Conservation (phyloP, 768 basidiomycete genomes). For the Cystobasidium ongulense region DNA sequence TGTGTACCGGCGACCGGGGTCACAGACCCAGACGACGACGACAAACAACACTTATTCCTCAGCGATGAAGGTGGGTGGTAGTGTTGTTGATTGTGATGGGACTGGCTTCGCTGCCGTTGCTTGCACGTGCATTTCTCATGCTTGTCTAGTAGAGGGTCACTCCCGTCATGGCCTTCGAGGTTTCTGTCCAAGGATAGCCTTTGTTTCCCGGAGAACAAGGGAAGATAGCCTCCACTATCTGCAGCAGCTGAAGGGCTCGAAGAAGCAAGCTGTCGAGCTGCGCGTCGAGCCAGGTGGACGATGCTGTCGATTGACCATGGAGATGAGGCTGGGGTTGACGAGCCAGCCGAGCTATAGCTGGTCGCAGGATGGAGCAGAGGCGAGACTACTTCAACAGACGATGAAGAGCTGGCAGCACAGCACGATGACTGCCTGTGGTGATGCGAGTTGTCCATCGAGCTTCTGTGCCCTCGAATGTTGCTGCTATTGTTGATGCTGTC, state of each 20-base stretch:
- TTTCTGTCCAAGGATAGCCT: background rate
- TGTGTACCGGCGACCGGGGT: background rate
- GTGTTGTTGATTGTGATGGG: background rate
- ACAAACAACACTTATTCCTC: background rate
- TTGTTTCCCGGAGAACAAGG: background rate
- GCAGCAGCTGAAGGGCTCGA: too few species aligned
- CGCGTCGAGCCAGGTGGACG: background rate
- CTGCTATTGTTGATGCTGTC: background rate
- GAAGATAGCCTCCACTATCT: background rate
- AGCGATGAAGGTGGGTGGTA: background rate
- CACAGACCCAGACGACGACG: background rate
- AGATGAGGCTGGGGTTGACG: background rate
- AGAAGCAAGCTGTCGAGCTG: background rate
- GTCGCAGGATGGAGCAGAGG: background rate
- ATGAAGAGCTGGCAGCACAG: background rate
- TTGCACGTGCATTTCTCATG: background rate
- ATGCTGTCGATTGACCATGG: background rate
- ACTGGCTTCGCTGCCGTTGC: background rate
- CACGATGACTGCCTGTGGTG: background rate
- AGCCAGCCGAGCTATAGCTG: background rate
- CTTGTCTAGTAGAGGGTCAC: background rate
- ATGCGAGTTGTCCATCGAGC: background rate
- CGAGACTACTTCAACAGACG: background rate
- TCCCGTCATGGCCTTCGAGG: background rate
- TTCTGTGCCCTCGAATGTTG: background rate